Base-by-base conservation (phyloP, 1,139 yeast species). In the Yamadazyma blattariae region DNA sequence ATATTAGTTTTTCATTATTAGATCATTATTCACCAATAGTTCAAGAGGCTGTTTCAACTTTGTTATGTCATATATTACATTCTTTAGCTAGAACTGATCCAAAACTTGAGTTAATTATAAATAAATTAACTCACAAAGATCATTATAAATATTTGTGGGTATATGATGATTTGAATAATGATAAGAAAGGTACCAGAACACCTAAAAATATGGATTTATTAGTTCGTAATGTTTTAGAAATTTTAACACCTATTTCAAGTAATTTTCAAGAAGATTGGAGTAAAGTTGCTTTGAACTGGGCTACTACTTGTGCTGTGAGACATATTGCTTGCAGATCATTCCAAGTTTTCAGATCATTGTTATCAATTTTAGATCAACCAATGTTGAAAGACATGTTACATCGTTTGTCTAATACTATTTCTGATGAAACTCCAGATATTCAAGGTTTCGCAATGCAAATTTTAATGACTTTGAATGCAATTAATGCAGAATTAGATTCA, bases 401-500 rank as follows among this genome's bases (percentile, higher is more conserved):
- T 37, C 74, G 99, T 39, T 69, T 94, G 29, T 88, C 97, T 0
- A 90, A 89, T 48, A 94, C 99, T 0, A 83, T 94, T 12, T 80
- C 97, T 1, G 99, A 94, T 56, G 87, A 81, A 27, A 79, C 89
- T 9, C 67, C 76, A 2, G 98, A 92, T 50, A 90, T 92, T 32
- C 98, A 92, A 59, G 97, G 97, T 1, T 94, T 94, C 60, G 84
- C 97, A 0, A 86, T 94, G 94, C 98, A 94, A 61, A 92, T 92
- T 38, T 64, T 94, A 43, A 90, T 90, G 97, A 92, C 98, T 0
- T 61, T 92, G 47, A 88, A 90, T 61, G 96, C 97, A 0, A 80
- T 89, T 13, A 84, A 94, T 1, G 94, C 95, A 0, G 95, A 88
- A 49, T 65, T 89, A 32, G 85, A 81, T 45, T 73, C 92, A 4